Conservation (phyloP, 2,329 filamentous ascomycete genomes). For the Incumbomyces lentus region DNA sequence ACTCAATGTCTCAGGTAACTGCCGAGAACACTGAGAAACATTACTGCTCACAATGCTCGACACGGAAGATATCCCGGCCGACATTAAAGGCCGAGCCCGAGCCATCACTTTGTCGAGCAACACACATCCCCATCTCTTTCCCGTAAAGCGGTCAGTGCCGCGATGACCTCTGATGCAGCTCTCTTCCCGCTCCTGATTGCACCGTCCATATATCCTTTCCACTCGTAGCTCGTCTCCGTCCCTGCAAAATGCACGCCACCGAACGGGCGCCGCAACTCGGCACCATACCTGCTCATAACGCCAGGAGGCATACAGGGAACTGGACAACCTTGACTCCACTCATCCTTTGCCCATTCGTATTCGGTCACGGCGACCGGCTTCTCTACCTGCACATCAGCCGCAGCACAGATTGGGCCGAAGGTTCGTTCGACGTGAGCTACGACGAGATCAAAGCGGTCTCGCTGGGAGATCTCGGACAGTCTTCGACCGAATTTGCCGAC, state of each 20-base stretch:
- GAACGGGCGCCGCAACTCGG: slow-evolving; percentile 27
- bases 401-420: slow-evolving; percentile 1
- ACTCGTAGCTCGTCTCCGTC: slow-evolving; percentile 43
- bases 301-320: slow-evolving; percentile 31
- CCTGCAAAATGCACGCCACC: slow-evolving; percentile 44
- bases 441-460: slow-evolving; percentile 21
- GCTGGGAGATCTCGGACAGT: slow-evolving; percentile 13
- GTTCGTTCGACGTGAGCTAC: slow-evolving; percentile 9
- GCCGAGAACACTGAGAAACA: too few relatives aligned
- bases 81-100: too few relatives aligned
- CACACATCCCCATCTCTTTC: too few relatives aligned
- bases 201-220: slow-evolving; percentile 52
- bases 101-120: too few relatives aligned
- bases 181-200: slow-evolving; percentile 42
- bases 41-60: too few relatives aligned
- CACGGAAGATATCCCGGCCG: too few relatives aligned
- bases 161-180: slow-evolving; percentile 30
- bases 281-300: slow-evolving; percentile 26
- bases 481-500: slow-evolving; percentile 26
- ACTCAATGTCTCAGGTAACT: too few relatives aligned
- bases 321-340: slow-evolving; percentile 33
- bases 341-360: slow-evolving; percentile 31
- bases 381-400: neutral
- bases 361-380: slow-evolving; percentile 18
- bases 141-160: slow-evolving; percentile 27